Base-by-base conservation (phyloP, 2,329 filamentous ascomycete genomes). In the Aspergillus floridensis region DNA sequence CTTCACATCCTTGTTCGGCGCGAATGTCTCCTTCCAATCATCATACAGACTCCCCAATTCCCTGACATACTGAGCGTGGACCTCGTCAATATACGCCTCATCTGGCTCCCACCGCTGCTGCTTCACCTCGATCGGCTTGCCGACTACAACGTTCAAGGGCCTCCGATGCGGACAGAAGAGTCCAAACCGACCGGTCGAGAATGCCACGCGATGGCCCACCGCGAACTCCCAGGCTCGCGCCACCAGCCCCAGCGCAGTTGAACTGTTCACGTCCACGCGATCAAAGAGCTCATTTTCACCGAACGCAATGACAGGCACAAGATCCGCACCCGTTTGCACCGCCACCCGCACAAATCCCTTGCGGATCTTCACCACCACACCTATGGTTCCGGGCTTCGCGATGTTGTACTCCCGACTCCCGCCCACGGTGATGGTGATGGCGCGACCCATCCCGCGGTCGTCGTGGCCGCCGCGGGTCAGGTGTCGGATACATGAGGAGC, bases 331-430 rank as follows among this genome's bases (percentile, higher is more conserved):
- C 1, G 88, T 90, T 52, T 90, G 84, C 48, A 96, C 86, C 0
- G 91, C 92, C 72, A 96, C 84, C 79, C 93, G 93, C 72, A 96
- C 82, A 70, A 96, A 96, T n/a, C 92, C 92, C 71, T 93, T 92
- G 58, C 92, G 87, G 50, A 88, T 84, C 63, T 86, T 84, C 53
- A 96, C 81, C 5, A 96, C 87, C 3, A 96, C 81, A 2, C 85
- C 84, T 63, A 95, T 78, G 11, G 82, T 85, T n/a, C 87, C 85
- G 0, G 92, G 92, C 57, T 88, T 84, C 0, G 91, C 90, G 71
- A 95, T 89, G 5, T 96, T 84, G 1, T 89, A 92, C 74, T 96
- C 92, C 11, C 90, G 83, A 10, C 92, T 92, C 5, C 92, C 92
- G 54, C 92, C 92, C 21, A 96, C 82, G n/a, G 95, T 91, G 66